Percentiles rank a stretch among this genome's conserved stretches.
phyloP scores from a whole-genome alignment of 2,329 filamentous ascomycete species.

The Beauveria australis region DNA sequence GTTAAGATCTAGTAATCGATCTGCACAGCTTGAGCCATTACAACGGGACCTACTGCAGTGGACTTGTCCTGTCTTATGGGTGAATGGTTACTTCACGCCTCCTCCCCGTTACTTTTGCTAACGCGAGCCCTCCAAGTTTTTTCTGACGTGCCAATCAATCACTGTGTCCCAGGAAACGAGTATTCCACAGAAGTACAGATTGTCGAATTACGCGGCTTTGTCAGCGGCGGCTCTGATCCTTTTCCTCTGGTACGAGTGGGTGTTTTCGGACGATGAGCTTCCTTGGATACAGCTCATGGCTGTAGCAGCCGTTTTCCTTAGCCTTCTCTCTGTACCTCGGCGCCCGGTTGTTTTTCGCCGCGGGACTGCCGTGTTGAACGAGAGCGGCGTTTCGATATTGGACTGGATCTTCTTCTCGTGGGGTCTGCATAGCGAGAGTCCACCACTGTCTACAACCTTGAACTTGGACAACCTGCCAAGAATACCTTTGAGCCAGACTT shows the following conservation, averaged over 20 bases:
- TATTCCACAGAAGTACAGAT: not conserved
- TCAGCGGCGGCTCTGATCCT: not conserved
- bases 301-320: not conserved
- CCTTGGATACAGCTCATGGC: not conserved
- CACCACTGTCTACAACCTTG: not conserved
- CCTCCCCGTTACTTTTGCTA: not conserved
- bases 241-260: not conserved
- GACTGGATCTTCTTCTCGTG: slow-evolving; percentile 4
- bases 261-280: not conserved
- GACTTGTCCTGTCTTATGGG: slow-evolving; percentile 2
- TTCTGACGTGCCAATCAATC: not conserved
- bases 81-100: not conserved
- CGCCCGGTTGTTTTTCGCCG: not conserved
- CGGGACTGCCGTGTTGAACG: not conserved
- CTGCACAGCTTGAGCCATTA: not conserved
- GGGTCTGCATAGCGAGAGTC: not conserved
- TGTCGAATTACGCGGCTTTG: not conserved
- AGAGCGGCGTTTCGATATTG: not conserved
- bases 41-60: not conserved
- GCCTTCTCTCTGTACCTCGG: not conserved
- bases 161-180: not conserved
- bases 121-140: not conserved
- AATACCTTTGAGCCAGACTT: not conserved
- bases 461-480: not conserved
- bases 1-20: not conserved